Evolutionary conservation across 768 basidiomycete species (phyloP), one percentile per base, ranked within the genome.

Genomic region (Rubroboletus pulcherrimus): DNA sequence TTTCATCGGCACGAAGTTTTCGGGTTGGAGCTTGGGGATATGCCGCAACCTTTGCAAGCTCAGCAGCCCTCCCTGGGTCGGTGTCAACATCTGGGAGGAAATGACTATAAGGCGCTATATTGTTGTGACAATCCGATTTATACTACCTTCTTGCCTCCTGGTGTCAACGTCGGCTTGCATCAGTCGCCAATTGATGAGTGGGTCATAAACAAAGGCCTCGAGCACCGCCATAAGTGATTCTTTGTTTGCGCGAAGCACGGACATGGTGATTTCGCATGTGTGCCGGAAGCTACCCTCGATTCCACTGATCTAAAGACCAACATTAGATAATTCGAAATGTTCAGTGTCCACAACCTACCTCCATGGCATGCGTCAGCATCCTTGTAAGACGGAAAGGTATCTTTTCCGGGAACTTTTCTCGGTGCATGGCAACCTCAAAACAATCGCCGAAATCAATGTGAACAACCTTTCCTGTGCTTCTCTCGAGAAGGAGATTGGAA

Each of bases 311-410:
- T 94, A 64, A 42, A 51, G 26, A n/a, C 55, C 33, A 42, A n/a
- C 29, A 7, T 62, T n/a, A 60, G 56, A 56, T 24, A 7, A 40
- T 21, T 46, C 24, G n/a, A 33, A 31, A 34, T 24, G 30, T 5
- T 19, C 38, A 39, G 46, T 5, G 26, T 12, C 12, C 5, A 30
- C 15, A 40, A 6, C 81, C 62, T 62, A 92, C 94, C 82, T 99
- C 97, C 97, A 99, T 99, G 12, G 97, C 97, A 69, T 97, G 92
- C 11, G 93, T 96, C 50, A 99, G 81, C 97, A 99, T 99, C 62
- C 97, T 81, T 10, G 97, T 99, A 59, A 99, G 79, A 38, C 97
- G 85, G 86, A 99, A 99, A 0, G 97, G 97, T 51, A 99, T 93
- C 71, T 89, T 95, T 75, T 99, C 97, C 0, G 97, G 97, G 79